Percentiles rank a stretch among this genome's conserved stretches.
Conservation (phyloP, 1,139 yeast genomes). For the Nakaseomyces glabratus region DNA sequence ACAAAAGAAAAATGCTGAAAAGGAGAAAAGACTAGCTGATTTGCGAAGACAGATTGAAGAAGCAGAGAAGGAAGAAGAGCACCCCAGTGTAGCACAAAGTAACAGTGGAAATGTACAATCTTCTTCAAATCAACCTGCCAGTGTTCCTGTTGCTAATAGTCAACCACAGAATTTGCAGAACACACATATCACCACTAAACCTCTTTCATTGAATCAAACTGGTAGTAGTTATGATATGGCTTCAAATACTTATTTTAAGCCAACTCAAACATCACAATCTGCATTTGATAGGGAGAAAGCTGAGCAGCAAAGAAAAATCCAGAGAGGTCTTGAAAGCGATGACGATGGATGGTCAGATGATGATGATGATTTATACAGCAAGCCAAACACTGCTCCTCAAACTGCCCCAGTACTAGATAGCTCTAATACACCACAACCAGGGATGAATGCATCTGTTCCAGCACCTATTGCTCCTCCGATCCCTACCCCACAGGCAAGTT, state of each 20-base stretch:
- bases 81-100: constrained; percentile 11
- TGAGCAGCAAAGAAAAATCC: constrained; percentile 56
- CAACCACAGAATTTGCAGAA: background rate
- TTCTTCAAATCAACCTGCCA: constrained; percentile 21
- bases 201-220: background rate
- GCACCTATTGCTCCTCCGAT: constrained; percentile 26
- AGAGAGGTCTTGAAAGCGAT: constrained; percentile 41
- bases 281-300: constrained; percentile 47
- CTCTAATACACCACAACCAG: constrained; percentile 15
- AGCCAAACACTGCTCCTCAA: constrained; percentile 1
- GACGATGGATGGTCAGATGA: constrained; percentile 53
- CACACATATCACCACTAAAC: constrained; percentile 4
- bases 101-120: constrained; percentile 3
- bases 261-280: constrained; percentile 24
- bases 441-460: constrained; percentile 31
- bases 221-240: constrained; percentile 3
- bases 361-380: constrained; percentile 32
- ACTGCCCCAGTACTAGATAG: background rate
- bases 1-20: constrained; percentile 46
- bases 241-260: constrained; percentile 43
- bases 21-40: constrained; percentile 29
- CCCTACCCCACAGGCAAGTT: constrained; percentile 1
- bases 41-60: constrained; percentile 35
- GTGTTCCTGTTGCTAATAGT: background rate
- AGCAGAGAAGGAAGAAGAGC: constrained; percentile 32